phyloP scores from a whole-genome alignment of 805 yeast genomes.

The Cyberlindnera samutprakarnensis region DNA sequence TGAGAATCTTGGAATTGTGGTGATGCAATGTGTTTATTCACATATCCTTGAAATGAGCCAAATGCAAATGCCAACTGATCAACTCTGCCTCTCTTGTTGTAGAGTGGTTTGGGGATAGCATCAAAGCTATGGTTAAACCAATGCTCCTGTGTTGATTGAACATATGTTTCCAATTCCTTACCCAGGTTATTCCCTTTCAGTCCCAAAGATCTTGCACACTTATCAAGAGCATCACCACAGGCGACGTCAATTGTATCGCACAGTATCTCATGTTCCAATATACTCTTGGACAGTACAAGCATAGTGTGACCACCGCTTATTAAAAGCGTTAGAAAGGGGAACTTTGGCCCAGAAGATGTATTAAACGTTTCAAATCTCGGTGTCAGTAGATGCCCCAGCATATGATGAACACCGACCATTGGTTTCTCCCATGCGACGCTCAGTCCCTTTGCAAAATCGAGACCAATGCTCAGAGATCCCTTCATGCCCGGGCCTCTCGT shows the following conservation, averaged over 20 bases:
- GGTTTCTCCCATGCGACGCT: constrained; percentile 74
- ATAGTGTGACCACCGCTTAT: constrained; percentile 95
- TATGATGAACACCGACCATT: constrained; percentile 86
- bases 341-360: constrained; percentile 39
- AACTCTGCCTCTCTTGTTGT: constrained; percentile 38
- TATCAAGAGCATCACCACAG: constrained; percentile 88
- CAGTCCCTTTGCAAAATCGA: constrained; percentile 80
- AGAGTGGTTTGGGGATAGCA: constrained; percentile 49
- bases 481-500: constrained; percentile 97
- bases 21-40: constrained; percentile 21
- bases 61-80: constrained; percentile 58
- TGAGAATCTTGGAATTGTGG: constrained; percentile 27
- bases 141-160: constrained; percentile 27
- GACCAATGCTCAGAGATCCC: constrained; percentile 77
- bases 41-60: constrained; percentile 61
- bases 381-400: constrained; percentile 84
- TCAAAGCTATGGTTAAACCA: constrained; percentile 20
- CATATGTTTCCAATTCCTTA: constrained; percentile 56
- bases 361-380: constrained; percentile 45
- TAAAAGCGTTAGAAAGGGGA: constrained; percentile 68
- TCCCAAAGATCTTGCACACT: constrained; percentile 84
- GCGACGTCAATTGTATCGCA: constrained; percentile 82
- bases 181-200: constrained; percentile 80
- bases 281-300: constrained; percentile 58
- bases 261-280: constrained; percentile 62